These are phyloP conservation scores for Hyphopichia fennica DNA, from an alignment of 1,139 yeast species.

Conservation along the genomic window DNA sequence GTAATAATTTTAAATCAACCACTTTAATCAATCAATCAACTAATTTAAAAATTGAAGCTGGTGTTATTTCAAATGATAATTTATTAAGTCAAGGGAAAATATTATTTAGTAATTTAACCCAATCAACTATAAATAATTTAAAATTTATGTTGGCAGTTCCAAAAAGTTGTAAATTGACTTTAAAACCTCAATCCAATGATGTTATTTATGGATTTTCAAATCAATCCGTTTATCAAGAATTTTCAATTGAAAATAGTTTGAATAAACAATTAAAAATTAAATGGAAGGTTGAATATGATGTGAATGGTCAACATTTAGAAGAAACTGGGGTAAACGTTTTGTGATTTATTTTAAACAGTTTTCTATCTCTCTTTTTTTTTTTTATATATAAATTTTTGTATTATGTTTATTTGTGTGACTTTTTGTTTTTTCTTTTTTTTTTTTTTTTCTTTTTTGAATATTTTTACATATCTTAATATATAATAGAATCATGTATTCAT, in stretches of 20 bases:
- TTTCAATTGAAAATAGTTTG: constrained; percentile 55
- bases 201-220: constrained; percentile 49
- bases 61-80: constrained; percentile 35
- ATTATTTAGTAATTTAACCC: constrained; percentile 42
- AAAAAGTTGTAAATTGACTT: constrained; percentile 60
- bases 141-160: constrained; percentile 84
- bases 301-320: constrained; percentile 48
- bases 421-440: background rate
- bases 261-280: constrained; percentile 64
- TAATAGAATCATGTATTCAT: background rate
- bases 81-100: constrained; percentile 45
- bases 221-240: constrained; percentile 60
- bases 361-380: background rate
- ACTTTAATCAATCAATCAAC: constrained; percentile 46
- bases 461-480: background rate
- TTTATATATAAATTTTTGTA: background rate
- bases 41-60: constrained; percentile 54
- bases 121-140: constrained; percentile 38
- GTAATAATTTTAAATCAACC: constrained; percentile 12
- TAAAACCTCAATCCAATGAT: constrained; percentile 71
- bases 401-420: background rate
- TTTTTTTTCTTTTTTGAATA: background rate
- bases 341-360: constrained; percentile 5
- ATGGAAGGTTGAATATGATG: constrained; percentile 69
- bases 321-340: constrained; percentile 56